These are phyloP conservation scores for Takakia lepidozioides DNA, from an alignment of 225 moss, liverwort and hornwort species.

Conservation along the genomic window DNA sequence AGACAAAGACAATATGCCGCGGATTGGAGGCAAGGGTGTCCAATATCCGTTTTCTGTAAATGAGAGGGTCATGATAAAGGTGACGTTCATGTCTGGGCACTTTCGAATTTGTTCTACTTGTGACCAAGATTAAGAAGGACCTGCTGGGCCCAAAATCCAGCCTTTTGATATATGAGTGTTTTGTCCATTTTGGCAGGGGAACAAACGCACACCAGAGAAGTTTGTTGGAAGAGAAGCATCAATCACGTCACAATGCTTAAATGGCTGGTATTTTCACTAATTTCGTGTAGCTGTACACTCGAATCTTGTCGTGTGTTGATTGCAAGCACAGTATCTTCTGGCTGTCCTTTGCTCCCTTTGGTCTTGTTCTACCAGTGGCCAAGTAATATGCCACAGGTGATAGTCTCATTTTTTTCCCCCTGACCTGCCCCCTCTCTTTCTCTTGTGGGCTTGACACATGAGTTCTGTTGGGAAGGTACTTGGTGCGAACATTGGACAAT, in stretches of 20 bases:
- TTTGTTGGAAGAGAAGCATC: slow-evolving; percentile 91
- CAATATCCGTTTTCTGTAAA: slow-evolving; percentile 96
- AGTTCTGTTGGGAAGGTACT: slow-evolving; percentile 44
- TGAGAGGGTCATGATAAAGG: slow-evolving; percentile 98
- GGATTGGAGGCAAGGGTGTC: slow-evolving; percentile 69
- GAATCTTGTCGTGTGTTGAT: too few species aligned
- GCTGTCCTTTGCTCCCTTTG: too few species aligned
- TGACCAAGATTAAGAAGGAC: neutral
- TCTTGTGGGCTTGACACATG: too few species aligned
- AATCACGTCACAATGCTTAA: slow-evolving; percentile 85
- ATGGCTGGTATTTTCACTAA: slow-evolving; percentile 98
- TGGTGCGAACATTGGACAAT: slow-evolving; percentile 81
- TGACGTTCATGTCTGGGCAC: too few species aligned
- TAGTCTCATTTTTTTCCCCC: too few species aligned
- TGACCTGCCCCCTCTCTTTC: too few species aligned
- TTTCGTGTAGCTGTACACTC: too few species aligned
- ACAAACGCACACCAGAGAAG: slow-evolving; percentile 96
- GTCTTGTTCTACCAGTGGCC: too few species aligned
- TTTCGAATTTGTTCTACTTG: neutral
- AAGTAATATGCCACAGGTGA: too few species aligned
- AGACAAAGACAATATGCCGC: slow-evolving; percentile 63
- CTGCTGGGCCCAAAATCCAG: neutral
- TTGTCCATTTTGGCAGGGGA: slow-evolving; percentile 47
- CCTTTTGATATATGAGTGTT: neutral
- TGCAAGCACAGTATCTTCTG: too few species aligned